Base-by-base conservation (phyloP, 2,329 filamentous ascomycete species). In the Apiospora koreana region DNA sequence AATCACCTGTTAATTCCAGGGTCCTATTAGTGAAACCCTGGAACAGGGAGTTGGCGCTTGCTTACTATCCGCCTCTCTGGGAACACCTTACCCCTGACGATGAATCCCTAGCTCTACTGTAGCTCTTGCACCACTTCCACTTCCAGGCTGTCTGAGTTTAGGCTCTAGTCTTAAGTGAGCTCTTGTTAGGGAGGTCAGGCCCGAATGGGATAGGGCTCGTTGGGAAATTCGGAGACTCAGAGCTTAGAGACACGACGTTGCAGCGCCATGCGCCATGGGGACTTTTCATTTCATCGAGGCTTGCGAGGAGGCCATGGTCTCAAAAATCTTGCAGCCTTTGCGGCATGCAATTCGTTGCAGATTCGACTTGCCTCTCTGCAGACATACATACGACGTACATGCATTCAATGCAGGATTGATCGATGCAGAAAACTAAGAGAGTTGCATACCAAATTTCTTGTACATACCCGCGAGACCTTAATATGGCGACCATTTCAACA, bases 21-120 rank as follows among this genome's bases (percentile, higher is more conserved):
- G 54, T 62, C 54, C 54, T 62, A 62, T 62, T 62, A 62, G 54
- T 62, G 54, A 62, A 62, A 35, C 54, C 54, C 54, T 62, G 54
- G 54, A 18, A n/a, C 31, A 12, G 28, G n/a, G 35, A 38, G 54
- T 23, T 62, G 54, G 54, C n/a, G 35, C 28, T 38, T 62, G 54
- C 54, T 62, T 12, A 62, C 54, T 62, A 62, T 38, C 54, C 54
- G 54, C 31, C 54, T 7, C 54, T 38, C 54, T 62, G 54, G 54
- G 54, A 38, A 35, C 50, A 35, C 50, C 31, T 9, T 62, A n/a
- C 54, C 54, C 54, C 54, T 62, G 54, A 38, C 31, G 54, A 14
- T 38, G n/a, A n/a, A n/a, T 62, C 31, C 54, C 38, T 62, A 62
- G 54, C 54, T 7, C 18, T n/a, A 35, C 35, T 8, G 3, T 35